These are phyloP conservation scores for Hypocrella siamensis DNA, from an alignment of 2,329 filamentous ascomycete species.

Conservation along the genomic window DNA sequence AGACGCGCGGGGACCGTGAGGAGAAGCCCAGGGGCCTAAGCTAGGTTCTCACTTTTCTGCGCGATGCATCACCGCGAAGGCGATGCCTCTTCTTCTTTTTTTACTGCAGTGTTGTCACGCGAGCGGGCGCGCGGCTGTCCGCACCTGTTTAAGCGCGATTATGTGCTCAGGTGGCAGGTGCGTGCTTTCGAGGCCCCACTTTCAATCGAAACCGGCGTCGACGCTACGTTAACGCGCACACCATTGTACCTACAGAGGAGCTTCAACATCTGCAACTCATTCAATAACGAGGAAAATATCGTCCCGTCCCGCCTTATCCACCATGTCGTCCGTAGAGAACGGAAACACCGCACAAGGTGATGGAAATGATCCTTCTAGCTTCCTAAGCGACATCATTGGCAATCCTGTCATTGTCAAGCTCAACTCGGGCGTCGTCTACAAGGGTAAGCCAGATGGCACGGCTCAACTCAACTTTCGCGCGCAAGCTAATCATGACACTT, in stretches of 20 bases:
- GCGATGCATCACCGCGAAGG: no score
- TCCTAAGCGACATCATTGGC: constrained; percentile 87
- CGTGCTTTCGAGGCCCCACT: no score
- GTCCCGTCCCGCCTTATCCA: no score
- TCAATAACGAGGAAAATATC: background rate
- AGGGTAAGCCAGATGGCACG: constrained; percentile 41
- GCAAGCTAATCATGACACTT: no score
- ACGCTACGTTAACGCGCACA: no score
- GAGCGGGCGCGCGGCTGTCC: no score
- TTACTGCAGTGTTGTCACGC: no score
- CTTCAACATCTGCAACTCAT: background rate
- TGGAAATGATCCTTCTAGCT: constrained; percentile 83
- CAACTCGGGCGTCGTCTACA: constrained; percentile 97
- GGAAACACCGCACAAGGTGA: constrained; percentile 45
- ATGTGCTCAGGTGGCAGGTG: no score
- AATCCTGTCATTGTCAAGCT: constrained; percentile 91
- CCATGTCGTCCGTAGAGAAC: constrained; percentile 42
- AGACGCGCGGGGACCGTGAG: background rate
- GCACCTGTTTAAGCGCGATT: no score
- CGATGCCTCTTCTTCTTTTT: no score
- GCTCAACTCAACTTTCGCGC: background rate
- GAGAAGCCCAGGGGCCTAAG: background rate
- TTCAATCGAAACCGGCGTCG: no score
- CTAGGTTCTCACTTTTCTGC: background rate
- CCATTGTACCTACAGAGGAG: background rate